phyloP scores from a whole-genome alignment of 2,329 filamentous ascomycete species.

The Paraconiothyrium brasiliense region DNA sequence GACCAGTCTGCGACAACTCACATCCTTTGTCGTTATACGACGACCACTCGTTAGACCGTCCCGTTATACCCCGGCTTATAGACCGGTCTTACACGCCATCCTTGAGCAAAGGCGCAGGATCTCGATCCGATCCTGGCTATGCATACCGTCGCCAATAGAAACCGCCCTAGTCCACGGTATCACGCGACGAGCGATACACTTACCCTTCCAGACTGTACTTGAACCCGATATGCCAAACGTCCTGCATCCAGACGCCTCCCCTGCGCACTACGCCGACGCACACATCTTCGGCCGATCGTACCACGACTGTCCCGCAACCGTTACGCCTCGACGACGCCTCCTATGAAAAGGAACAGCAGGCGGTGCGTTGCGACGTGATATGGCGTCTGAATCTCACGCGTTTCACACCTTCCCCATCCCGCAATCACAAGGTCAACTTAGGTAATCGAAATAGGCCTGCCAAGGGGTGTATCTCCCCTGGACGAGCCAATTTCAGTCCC shows the following conservation, averaged over 20 bases:
- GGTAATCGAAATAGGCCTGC: constrained; percentile 3
- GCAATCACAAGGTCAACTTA: neutral
- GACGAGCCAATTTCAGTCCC: neutral
- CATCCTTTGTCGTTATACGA: neutral
- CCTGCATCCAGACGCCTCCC: neutral
- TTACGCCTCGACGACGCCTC: neutral
- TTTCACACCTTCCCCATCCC: constrained; percentile 12
- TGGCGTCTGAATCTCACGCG: constrained; percentile 2
- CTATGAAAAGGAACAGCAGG: constrained; percentile 5
- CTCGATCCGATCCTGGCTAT: constrained; percentile 23
- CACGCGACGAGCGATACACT: constrained; percentile 15
- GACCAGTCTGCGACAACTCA: constrained; percentile 8
- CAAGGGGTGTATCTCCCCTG: neutral
- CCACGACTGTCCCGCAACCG: constrained; percentile 15
- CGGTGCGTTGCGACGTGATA: neutral
- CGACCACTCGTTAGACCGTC: too few species aligned
- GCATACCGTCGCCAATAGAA: constrained; percentile 18
- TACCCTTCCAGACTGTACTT: constrained; percentile 4
- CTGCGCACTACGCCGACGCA: neutral
- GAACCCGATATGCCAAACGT: neutral
- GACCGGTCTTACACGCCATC: neutral
- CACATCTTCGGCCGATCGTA: constrained; percentile 22
- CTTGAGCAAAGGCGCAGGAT: constrained; percentile 14
- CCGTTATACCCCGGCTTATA: neutral
- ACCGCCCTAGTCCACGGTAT: neutral